phyloP scores from a whole-genome alignment of 2,329 filamentous ascomycete genomes.

The Ascochyta lentis region DNA sequence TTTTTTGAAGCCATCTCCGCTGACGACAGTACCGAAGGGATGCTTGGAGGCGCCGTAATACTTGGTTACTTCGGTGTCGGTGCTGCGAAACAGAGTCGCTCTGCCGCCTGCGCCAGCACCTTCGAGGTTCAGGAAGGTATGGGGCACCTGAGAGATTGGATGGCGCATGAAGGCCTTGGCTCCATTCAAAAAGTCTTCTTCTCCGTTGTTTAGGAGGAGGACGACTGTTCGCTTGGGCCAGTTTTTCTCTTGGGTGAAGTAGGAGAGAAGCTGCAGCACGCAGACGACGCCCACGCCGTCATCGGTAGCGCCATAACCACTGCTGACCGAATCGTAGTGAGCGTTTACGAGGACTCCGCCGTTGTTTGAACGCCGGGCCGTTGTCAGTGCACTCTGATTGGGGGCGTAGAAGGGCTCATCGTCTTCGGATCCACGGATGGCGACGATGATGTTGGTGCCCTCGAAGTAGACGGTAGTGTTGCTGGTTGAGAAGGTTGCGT shows the following conservation, averaged over 20 bases:
- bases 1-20: slow-evolving; percentile 81
- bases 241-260: slow-evolving; percentile 74
- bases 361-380: slow-evolving; percentile 57
- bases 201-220: slow-evolving; percentile 89
- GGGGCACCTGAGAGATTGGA: slow-evolving; percentile 78
- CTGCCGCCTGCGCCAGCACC: slow-evolving; percentile 91
- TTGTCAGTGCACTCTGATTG: slow-evolving; percentile 60
- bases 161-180: slow-evolving; percentile 85
- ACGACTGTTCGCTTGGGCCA: slow-evolving; percentile 82
- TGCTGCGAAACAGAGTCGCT: slow-evolving; percentile 85
- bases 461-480: slow-evolving; percentile 78
- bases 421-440: slow-evolving; percentile 81
- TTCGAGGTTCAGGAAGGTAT: slow-evolving; percentile 93
- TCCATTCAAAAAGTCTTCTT: slow-evolving; percentile 91
- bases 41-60: slow-evolving; percentile 75
- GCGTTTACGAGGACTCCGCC: slow-evolving; percentile 92
- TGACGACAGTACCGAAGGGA: slow-evolving; percentile 84
- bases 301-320: slow-evolving; percentile 91
- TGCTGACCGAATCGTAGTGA: slow-evolving; percentile 93
- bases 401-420: slow-evolving; percentile 65
- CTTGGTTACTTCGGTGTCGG: slow-evolving; percentile 83
- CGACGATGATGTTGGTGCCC: slow-evolving; percentile 89
- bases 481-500: slow-evolving; percentile 72
- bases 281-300: slow-evolving; percentile 91
- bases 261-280: slow-evolving; percentile 81